Evolutionary conservation across 208 protist genomes (phyloP).

Genomic region (Leishmania major): DNA sequence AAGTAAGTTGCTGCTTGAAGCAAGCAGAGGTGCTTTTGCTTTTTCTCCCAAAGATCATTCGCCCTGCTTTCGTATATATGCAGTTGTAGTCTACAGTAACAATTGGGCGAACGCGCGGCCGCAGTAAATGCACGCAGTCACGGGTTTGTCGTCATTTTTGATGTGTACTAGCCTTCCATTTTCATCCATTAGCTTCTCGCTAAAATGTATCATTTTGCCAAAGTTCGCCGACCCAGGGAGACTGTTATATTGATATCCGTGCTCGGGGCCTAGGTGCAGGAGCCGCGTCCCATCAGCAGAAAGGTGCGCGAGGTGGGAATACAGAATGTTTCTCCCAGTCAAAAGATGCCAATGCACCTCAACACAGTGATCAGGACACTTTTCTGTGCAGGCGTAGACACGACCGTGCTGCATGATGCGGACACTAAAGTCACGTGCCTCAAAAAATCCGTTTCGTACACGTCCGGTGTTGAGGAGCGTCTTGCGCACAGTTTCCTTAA

Average conservation of each 20-base stretch:
- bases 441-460: constrained; percentile 81
- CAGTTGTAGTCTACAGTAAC: not conserved
- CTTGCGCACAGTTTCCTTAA: constrained; percentile 35
- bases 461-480: constrained; percentile 78
- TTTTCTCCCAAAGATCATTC: not conserved
- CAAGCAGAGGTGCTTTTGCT: not conserved
- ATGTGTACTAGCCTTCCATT: constrained; percentile 47
- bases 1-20: not conserved
- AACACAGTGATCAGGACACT: constrained; percentile 58
- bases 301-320: constrained; percentile 78
- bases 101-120: constrained; percentile 16
- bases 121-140: constrained; percentile 77
- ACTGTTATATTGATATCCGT: constrained; percentile 90
- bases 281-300: constrained; percentile 55
- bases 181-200: constrained; percentile 53
- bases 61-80: not conserved
- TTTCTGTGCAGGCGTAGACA: constrained; percentile 75
- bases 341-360: constrained; percentile 89
- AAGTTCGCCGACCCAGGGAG: constrained; percentile 78
- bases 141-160: constrained; percentile 61
- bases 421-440: constrained; percentile 62
- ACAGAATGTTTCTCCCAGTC: constrained; percentile 68
- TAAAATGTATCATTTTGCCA: constrained; percentile 75
- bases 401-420: constrained; percentile 72
- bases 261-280: constrained; percentile 72